phyloP scores from a whole-genome alignment of 2,329 filamentous ascomycete species.

The Ophiostoma ulmi region DNA sequence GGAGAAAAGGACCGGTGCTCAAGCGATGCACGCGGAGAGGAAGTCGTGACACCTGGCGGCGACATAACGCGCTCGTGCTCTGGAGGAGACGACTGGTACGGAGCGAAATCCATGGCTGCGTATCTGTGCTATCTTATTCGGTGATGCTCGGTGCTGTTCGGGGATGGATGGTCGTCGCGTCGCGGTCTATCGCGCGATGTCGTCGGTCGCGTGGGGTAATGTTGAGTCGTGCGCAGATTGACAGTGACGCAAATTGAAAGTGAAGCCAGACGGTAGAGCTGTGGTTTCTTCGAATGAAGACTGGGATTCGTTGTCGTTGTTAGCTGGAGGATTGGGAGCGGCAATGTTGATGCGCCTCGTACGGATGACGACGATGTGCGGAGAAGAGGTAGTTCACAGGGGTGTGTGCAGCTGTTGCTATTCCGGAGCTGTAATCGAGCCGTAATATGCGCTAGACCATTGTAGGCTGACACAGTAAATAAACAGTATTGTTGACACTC shows the following conservation, averaged over 20 bases:
- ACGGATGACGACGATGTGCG: constrained; percentile 19
- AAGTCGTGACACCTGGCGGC: constrained; percentile 45
- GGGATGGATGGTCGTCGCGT: constrained; percentile 3
- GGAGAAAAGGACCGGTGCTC: constrained; percentile 53
- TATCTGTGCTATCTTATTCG: not conserved
- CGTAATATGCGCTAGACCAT: not conserved
- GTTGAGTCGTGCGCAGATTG: not conserved
- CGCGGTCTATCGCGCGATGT: not conserved
- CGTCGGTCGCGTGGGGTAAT: not conserved
- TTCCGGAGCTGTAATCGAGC: constrained; percentile 1
- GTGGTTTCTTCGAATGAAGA: not conserved
- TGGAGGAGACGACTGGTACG: constrained; percentile 89
- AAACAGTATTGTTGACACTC: not conserved
- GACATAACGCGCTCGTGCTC: constrained; percentile 78
- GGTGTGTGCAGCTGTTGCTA: constrained; percentile 12
- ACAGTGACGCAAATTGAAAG: not conserved
- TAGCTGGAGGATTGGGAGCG: not conserved
- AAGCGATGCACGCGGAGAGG: constrained; percentile 55
- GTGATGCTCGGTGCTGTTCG: not conserved
- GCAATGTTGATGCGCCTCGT: constrained; percentile 3
- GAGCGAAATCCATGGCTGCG: constrained; percentile 77
- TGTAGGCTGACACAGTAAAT: constrained; percentile 21
- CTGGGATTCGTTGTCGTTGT: not conserved
- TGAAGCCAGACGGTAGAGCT: not conserved
- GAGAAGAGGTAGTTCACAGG: constrained; percentile 15